Evolutionary conservation across 1,284 basidiomycete genomes (phyloP).

Genomic region (Testicularia cyperi): DNA sequence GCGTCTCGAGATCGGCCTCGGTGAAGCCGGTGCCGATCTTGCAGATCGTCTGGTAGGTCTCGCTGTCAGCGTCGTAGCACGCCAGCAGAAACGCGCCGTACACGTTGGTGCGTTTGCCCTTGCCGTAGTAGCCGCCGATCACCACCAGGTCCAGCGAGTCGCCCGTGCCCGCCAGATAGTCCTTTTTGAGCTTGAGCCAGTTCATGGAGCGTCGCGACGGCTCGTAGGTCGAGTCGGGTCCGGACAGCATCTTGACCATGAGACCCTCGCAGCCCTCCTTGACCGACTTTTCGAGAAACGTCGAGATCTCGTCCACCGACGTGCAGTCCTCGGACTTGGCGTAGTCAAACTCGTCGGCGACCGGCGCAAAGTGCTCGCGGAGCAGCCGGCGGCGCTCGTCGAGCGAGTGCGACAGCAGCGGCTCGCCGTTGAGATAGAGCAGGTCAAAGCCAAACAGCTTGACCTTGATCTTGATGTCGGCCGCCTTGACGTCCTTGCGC

Average conservation of each 20-base stretch:
- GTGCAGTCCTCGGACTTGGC: conserved; percentile 87
- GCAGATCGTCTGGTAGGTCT: conserved; percentile 65
- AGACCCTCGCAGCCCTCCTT: conserved; percentile 97
- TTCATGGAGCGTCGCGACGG: conserved; percentile 92
- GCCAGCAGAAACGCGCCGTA: conserved; percentile 58
- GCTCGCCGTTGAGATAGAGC: conserved; percentile 85
- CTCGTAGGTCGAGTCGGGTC: conserved; percentile 87
- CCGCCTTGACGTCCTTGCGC: conserved; percentile 93
- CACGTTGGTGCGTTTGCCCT: conserved; percentile 83
- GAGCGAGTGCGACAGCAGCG: conserved; percentile 23
- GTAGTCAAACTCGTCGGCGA: conserved; percentile 87
- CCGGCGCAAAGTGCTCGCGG: conserved; percentile 75
- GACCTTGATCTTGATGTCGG: conserved; percentile 93
- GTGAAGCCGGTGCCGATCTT: conserved; percentile 99
- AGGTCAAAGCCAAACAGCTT: conserved; percentile 95
- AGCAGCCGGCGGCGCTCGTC: conserved; percentile 72
- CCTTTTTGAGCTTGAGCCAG: conserved; percentile 77
- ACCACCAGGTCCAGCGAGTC: conserved; percentile 97
- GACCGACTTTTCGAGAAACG: conserved; percentile 92
- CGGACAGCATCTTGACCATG: conserved; percentile 96
- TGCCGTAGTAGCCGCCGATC: conserved; percentile 93
- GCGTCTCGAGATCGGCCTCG: conserved; percentile 76
- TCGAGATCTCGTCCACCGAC: conserved; percentile 88
- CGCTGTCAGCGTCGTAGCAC: conserved; percentile 54
- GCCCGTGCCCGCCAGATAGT: conserved; percentile 79